These are phyloP conservation scores for Nicotiana otophora DNA, from an alignment of 257 asterid genomes.

Conservation along the genomic window DNA sequence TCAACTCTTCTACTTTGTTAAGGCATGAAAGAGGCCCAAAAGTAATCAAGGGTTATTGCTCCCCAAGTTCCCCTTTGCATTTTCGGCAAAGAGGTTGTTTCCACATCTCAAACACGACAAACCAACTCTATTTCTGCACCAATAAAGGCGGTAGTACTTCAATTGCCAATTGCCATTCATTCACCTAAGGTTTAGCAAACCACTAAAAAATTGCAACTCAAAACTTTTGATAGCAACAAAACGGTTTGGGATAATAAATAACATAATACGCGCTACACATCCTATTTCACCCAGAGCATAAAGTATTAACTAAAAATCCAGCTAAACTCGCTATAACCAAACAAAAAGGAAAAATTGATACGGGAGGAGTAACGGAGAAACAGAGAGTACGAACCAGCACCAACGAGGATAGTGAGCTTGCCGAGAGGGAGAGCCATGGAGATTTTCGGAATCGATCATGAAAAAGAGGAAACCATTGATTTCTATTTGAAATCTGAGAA, in stretches of 20 bases:
- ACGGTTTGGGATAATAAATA: background rate
- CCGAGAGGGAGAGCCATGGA: conserved; percentile 82
- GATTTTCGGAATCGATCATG: conserved; percentile 19
- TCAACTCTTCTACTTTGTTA: background rate
- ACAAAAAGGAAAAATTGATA: background rate
- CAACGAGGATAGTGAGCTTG: conserved; percentile 74
- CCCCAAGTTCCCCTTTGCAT: background rate
- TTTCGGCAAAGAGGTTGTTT: background rate
- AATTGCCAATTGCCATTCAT: background rate
- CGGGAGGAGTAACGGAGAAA: background rate
- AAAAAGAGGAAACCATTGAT: conserved; percentile 5
- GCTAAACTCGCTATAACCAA: background rate
- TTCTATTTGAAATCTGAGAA: background rate
- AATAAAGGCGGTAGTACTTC: background rate
- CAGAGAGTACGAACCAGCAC: conserved; percentile 57
- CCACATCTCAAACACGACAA: background rate
- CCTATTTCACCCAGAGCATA: background rate
- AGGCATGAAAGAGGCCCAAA: background rate
- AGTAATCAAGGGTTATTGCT: background rate
- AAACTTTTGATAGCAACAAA: background rate
- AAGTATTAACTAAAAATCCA: background rate
- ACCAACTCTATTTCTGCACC: background rate
- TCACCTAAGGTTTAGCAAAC: background rate
- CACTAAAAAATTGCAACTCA: background rate
- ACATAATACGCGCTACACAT: background rate